Evolutionary conservation across 169 alveolate genomes (phyloP).

Genomic region (Plasmodium malariae): DNA sequence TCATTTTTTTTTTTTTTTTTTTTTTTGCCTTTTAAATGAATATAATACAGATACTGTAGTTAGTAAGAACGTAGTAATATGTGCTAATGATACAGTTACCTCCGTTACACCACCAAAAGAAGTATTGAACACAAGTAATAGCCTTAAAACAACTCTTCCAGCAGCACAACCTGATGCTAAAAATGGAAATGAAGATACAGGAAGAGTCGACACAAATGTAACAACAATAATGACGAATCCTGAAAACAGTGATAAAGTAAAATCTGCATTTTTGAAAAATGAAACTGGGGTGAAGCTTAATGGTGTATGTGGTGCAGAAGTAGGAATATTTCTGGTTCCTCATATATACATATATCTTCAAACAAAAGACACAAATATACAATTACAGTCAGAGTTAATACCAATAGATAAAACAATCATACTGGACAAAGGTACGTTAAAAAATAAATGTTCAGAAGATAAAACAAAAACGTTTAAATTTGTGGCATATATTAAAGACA

Average conservation of each 20-base stretch:
- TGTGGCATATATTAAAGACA: background rate
- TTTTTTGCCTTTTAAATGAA: no score
- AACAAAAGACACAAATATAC: background rate
- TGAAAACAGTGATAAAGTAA: background rate
- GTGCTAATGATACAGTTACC: no score
- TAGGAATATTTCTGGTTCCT: slow-evolving; percentile 17
- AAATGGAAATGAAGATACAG: background rate
- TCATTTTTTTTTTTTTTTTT: no score
- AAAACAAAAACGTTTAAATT: background rate
- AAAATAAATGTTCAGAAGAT: background rate
- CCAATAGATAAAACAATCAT: background rate
- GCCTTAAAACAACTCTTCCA: no score
- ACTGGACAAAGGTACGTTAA: background rate
- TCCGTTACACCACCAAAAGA: background rate
- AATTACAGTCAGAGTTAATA: background rate
- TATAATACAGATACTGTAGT: no score
- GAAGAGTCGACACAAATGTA: no score
- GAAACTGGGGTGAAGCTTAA: slow-evolving; percentile 9
- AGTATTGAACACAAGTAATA: background rate
- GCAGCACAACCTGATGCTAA: no score
- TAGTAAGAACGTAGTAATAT: no score
- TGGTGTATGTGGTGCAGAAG: slow-evolving; percentile 39
- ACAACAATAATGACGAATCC: no score
- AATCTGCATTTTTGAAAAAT: slow-evolving; percentile 2
- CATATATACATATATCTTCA: background rate